phyloP scores from a whole-genome alignment of 345 rosid genomes.

The Corymbia maculata region DNA sequence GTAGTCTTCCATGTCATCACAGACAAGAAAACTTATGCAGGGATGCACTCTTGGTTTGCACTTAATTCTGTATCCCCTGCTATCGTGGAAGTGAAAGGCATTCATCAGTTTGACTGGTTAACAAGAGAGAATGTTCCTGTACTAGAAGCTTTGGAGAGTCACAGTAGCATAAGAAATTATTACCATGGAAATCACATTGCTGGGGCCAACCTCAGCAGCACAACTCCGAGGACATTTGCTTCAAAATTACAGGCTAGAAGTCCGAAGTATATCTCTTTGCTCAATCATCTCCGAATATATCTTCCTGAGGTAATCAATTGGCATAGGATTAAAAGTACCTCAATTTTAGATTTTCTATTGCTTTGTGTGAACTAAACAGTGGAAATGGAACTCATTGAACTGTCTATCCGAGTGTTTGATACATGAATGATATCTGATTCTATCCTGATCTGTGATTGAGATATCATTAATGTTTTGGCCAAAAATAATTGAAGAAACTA shows the following conservation, averaged over 20 bases:
- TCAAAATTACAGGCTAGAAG: constrained; percentile 97
- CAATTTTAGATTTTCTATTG: not conserved
- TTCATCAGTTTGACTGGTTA: constrained; percentile 99
- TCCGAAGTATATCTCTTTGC: constrained; percentile 98
- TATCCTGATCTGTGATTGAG: not conserved
- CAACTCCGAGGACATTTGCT: constrained; percentile 85
- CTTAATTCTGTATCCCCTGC: constrained; percentile 83
- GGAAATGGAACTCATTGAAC: not conserved
- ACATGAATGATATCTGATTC: not conserved
- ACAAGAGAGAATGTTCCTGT: constrained; percentile 99
- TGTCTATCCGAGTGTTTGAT: not conserved
- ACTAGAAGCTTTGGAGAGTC: constrained; percentile 93
- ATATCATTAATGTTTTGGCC: not conserved
- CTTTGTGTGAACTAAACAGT: not conserved
- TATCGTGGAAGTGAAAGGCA: constrained; percentile 86
- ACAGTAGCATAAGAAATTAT: constrained; percentile 72
- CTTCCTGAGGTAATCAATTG: constrained; percentile 74
- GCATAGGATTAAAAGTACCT: not conserved
- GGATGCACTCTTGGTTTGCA: constrained; percentile 99
- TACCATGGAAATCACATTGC: constrained; percentile 96
- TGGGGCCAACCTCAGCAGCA: constrained; percentile 74
- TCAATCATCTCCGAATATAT: constrained; percentile 96
- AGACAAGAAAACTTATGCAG: constrained; percentile 98
- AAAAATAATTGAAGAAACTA: not conserved
- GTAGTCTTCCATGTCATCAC: constrained; percentile 96